phyloP scores from a whole-genome alignment of 352 stramenopile species.

The Phytopythium boreale region DNA sequence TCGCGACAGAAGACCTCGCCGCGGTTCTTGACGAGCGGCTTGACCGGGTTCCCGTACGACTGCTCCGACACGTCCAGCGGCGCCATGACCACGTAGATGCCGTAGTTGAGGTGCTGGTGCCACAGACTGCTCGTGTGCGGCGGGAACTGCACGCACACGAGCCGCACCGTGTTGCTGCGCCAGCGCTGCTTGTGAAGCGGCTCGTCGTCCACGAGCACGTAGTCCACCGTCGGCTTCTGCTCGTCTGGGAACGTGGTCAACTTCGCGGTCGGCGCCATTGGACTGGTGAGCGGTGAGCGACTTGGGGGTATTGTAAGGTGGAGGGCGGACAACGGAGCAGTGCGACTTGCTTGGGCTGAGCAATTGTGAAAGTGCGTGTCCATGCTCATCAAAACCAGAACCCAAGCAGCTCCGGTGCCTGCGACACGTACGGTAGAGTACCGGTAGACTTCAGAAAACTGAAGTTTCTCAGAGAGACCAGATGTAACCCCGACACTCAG shows the following conservation, averaged over 20 bases:
- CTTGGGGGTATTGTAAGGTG: no score
- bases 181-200: slow-evolving; percentile 48
- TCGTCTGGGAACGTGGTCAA: background rate
- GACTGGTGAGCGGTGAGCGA: background rate
- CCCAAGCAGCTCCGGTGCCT: background rate
- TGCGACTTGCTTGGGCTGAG: no score
- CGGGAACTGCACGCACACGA: slow-evolving; percentile 37
- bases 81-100: slow-evolving; percentile 41
- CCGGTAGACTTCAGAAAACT: no score
- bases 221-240: slow-evolving; percentile 18
- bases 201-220: slow-evolving; percentile 47
- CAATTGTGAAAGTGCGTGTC: slow-evolving; percentile 1
- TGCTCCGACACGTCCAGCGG: slow-evolving; percentile 30
- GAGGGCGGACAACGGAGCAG: no score
- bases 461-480: no score
- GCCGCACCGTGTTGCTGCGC: slow-evolving; percentile 26
- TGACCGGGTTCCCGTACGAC: slow-evolving; percentile 16
- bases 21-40: slow-evolving; percentile 25
- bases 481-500: no score
- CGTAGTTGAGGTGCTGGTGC: slow-evolving; percentile 48
- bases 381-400: background rate
- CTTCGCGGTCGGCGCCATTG: background rate
- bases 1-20: slow-evolving; percentile 48
- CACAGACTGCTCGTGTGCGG: slow-evolving; percentile 35
- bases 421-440: slow-evolving; percentile 24